These are phyloP conservation scores for Aureobasidium vineae DNA, from an alignment of 2,329 filamentous ascomycete species.

Conservation along the genomic window DNA sequence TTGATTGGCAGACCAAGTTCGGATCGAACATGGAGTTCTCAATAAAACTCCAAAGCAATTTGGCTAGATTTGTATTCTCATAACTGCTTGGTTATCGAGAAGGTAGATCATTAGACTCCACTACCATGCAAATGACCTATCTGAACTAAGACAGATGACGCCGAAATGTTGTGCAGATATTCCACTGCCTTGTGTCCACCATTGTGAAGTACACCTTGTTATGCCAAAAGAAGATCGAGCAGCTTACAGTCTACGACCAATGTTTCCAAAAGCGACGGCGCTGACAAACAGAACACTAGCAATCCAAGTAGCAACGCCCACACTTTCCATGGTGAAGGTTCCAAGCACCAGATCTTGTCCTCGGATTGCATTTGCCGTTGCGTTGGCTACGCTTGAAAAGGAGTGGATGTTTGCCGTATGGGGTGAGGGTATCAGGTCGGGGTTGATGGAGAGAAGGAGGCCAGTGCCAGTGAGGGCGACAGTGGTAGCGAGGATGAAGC, in stretches of 20 bases:
- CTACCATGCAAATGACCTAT: too few species aligned
- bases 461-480: slow-evolving; percentile 74
- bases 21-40: too few species aligned
- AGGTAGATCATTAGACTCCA: too few species aligned
- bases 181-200: not conserved
- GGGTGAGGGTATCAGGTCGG: slow-evolving; percentile 72
- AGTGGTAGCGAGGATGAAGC: slow-evolving; percentile 72
- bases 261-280: slow-evolving; percentile 93
- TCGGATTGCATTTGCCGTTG: slow-evolving; percentile 27
- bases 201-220: not conserved
- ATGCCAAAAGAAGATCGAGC: not conserved
- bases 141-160: too few species aligned
- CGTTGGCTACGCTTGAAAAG: slow-evolving; percentile 29
- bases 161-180: too few species aligned
- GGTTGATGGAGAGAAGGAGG: slow-evolving; percentile 70
- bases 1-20: too few species aligned
- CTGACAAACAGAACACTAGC: slow-evolving; percentile 92
- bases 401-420: slow-evolving; percentile 42
- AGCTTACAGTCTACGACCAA: slow-evolving; percentile 67
- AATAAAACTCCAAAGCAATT: too few species aligned
- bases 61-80: too few species aligned
- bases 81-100: too few species aligned
- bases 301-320: slow-evolving; percentile 82
- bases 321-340: slow-evolving; percentile 59
- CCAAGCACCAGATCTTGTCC: slow-evolving; percentile 41